These are phyloP conservation scores for Cercospora sp. DNA, from an alignment of 2,329 filamentous ascomycete genomes.

Conservation along the genomic window DNA sequence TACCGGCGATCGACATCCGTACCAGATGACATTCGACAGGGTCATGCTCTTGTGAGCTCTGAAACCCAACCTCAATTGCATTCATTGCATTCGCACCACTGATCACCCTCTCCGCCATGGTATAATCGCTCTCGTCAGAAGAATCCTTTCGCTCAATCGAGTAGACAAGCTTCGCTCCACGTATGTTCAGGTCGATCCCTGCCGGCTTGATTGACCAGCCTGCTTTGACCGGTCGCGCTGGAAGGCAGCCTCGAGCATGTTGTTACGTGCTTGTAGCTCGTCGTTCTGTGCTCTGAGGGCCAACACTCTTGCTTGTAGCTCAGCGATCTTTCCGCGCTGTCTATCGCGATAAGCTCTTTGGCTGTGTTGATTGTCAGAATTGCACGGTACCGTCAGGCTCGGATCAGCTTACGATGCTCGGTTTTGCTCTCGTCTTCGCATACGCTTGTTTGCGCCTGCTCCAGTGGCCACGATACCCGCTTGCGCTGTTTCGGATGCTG, in stretches of 20 bases:
- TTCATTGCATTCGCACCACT: background rate
- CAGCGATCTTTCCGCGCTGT: constrained; percentile 17
- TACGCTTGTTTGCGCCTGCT: background rate
- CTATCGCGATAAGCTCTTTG: constrained; percentile 17
- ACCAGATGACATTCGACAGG: background rate
- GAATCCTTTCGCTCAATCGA: background rate
- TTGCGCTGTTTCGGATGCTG: background rate
- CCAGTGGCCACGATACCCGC: background rate
- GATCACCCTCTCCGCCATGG: background rate
- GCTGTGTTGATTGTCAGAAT: background rate
- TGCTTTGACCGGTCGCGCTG: background rate
- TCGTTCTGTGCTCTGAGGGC: constrained; percentile 13
- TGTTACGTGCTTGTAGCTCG: constrained; percentile 13
- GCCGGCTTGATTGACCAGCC: background rate
- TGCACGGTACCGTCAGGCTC: background rate
- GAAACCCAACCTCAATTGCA: background rate
- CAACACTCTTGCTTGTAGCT: constrained; percentile 12
- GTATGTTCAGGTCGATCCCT: background rate
- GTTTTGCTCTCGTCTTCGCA: background rate
- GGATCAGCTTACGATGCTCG: background rate
- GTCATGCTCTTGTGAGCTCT: background rate
- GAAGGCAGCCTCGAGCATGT: constrained; percentile 13
- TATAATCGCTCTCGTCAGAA: background rate
- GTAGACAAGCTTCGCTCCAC: background rate
- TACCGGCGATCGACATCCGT: constrained; percentile 8